phyloP scores from a whole-genome alignment of 1,139 yeast species.

The Hansenula sp. region DNA sequence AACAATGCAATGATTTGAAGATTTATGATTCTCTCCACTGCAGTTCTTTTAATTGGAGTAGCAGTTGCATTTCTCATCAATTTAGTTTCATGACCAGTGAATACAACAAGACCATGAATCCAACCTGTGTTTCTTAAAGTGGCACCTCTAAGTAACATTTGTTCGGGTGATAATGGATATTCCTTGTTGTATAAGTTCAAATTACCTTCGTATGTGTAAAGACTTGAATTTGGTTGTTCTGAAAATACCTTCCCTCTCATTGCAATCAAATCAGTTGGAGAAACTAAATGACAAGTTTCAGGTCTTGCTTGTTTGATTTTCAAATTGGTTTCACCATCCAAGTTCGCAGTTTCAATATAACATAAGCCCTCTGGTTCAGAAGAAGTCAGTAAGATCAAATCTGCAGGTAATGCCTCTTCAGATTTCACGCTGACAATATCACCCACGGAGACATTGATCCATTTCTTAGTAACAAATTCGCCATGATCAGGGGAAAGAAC shows the following conservation, averaged over 20 bases:
- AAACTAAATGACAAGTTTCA: constrained; percentile 73
- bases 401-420: constrained; percentile 95
- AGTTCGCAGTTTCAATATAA: constrained; percentile 94
- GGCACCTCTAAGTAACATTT: constrained; percentile 90
- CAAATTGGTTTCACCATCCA: constrained; percentile 96
- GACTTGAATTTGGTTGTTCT: constrained; percentile 91
- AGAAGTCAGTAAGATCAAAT: constrained; percentile 75
- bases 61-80: constrained; percentile 99
- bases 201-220: constrained; percentile 94
- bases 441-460: constrained; percentile 91
- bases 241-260: constrained; percentile 61
- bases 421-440: constrained; percentile 82
- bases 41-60: constrained; percentile 94
- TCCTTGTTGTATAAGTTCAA: constrained; percentile 55
- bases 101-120: constrained; percentile 90
- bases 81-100: constrained; percentile 98
- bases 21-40: constrained; percentile 93
- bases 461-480: constrained; percentile 59
- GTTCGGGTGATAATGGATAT: constrained; percentile 84
- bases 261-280: constrained; percentile 56
- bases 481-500: constrained; percentile 64
- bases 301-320: constrained; percentile 86
- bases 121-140: constrained; percentile 91
- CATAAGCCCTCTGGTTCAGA: constrained; percentile 98
- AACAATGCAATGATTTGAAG: constrained; percentile 87